A percentile compares a stretch with the other conserved stretches of the same genome.
phyloP scores from a whole-genome alignment of 2,329 filamentous ascomycete species.

The Zopfia rhizophila region DNA sequence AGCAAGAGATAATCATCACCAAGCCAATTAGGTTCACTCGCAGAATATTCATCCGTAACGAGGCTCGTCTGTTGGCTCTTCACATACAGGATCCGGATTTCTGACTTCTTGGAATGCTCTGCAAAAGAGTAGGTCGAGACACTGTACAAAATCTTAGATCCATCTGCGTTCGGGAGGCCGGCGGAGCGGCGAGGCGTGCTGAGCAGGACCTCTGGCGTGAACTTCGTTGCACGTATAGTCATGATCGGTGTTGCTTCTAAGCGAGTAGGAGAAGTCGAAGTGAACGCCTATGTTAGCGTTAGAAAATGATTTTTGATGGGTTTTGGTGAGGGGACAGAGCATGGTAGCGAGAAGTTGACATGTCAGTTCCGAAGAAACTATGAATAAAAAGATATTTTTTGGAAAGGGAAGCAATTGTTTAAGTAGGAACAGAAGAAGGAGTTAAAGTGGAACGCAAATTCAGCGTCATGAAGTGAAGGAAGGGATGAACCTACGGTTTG shows the following conservation, averaged over 20 bases:
- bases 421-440: too few relatives aligned
- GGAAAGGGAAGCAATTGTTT: too few relatives aligned
- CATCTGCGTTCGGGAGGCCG: slow-evolving; percentile 74
- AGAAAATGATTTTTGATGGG: too few relatives aligned
- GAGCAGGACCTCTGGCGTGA: slow-evolving; percentile 81
- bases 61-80: slow-evolving; percentile 71
- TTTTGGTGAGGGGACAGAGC: too few relatives aligned
- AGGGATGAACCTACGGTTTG: too few relatives aligned
- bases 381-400: too few relatives aligned
- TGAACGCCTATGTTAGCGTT: too few relatives aligned
- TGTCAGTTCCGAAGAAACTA: too few relatives aligned
- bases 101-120: slow-evolving; percentile 72
- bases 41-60: slow-evolving; percentile 71
- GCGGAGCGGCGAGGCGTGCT: slow-evolving; percentile 77
- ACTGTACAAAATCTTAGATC: slow-evolving; percentile 72
- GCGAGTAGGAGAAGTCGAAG: slow-evolving; percentile 11
- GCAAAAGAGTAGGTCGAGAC: slow-evolving; percentile 84
- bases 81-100: slow-evolving; percentile 78
- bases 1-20: slow-evolving; percentile 72
- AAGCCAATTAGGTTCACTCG: slow-evolving; percentile 81
- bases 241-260: slow-evolving; percentile 57
- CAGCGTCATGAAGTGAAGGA: too few relatives aligned
- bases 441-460: too few relatives aligned
- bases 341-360: too few relatives aligned
- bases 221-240: slow-evolving; percentile 76